These are phyloP conservation scores for Alnus rubra DNA, from an alignment of 306 rosid species.

Conservation along the genomic window DNA sequence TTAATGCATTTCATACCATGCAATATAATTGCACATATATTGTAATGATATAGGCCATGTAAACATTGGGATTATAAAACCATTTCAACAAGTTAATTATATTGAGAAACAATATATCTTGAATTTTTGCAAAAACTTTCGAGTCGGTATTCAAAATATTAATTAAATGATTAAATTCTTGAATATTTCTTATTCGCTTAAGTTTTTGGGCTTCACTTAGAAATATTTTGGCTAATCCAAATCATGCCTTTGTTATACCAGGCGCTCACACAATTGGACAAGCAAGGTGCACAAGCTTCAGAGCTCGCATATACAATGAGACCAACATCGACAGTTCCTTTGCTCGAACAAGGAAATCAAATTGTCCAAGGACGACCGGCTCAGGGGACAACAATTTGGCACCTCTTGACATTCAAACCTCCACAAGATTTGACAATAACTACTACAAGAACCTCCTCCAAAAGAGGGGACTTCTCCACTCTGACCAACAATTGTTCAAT, in stretches of 20 bases:
- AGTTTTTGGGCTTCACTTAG: too few relatives aligned
- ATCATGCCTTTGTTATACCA: not conserved
- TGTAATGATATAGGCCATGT: too few relatives aligned
- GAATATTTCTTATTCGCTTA: too few relatives aligned
- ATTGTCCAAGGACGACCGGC: conserved; percentile 60
- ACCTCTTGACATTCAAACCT: conserved; percentile 67
- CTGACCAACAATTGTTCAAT: conserved; percentile 78
- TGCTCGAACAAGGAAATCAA: conserved; percentile 50
- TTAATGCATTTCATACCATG: too few relatives aligned
- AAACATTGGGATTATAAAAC: too few relatives aligned
- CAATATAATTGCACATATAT: too few relatives aligned
- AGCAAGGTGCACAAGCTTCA: conserved; percentile 71
- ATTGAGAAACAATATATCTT: too few relatives aligned
- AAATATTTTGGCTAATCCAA: too few relatives aligned
- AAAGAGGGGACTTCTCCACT: conserved; percentile 76
- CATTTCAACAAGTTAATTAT: too few relatives aligned
- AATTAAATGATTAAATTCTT: too few relatives aligned
- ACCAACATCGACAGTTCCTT: conserved; percentile 50
- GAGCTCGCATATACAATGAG: conserved; percentile 66
- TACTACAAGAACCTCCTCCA: conserved; percentile 68
- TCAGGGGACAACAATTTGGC: conserved; percentile 86
- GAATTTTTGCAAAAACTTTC: too few relatives aligned
- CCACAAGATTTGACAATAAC: conserved; percentile 60
- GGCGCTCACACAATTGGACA: conserved; percentile 89
- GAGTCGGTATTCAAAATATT: too few relatives aligned